These are phyloP conservation scores for Trapa bicornis DNA, from an alignment of 345 rosid genomes.

Conservation along the genomic window DNA sequence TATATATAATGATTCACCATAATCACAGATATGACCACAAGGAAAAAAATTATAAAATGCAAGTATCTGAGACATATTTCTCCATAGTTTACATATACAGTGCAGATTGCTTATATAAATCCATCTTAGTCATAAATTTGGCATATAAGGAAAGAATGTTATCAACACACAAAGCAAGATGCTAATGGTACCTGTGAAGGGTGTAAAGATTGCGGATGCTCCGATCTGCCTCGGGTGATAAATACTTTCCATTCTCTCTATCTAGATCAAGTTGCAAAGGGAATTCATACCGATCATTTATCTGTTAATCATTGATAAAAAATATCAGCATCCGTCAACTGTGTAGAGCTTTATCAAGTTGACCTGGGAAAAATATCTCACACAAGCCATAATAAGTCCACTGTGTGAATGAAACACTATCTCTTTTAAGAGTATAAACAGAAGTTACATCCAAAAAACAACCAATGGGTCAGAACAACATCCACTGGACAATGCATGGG, in stretches of 20 bases:
- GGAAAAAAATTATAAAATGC: background rate
- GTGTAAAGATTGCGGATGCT: slow-evolving; percentile 37
- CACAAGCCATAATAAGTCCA: too few relatives aligned
- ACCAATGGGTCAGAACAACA: background rate
- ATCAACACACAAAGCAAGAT: background rate
- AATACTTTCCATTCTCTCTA: slow-evolving; percentile 31
- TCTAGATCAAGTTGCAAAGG: slow-evolving; percentile 48
- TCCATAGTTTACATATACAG: background rate
- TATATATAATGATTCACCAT: background rate
- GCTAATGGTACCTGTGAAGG: slow-evolving; percentile 27
- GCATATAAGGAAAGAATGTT: background rate
- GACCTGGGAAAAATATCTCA: background rate
- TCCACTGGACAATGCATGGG: too few relatives aligned
- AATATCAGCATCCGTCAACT: background rate
- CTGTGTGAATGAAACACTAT: background rate
- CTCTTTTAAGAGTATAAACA: background rate
- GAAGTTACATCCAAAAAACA: background rate
- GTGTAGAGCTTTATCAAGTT: background rate
- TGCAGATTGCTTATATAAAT: background rate
- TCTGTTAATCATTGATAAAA: slow-evolving; percentile 12
- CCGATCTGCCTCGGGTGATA: slow-evolving; percentile 37
- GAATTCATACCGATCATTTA: slow-evolving; percentile 43
- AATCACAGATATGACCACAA: background rate
- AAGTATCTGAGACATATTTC: background rate
- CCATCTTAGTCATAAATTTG: background rate